These are phyloP conservation scores for Exophiala spinifera DNA, from an alignment of 2,329 filamentous ascomycete species.

Conservation along the genomic window DNA sequence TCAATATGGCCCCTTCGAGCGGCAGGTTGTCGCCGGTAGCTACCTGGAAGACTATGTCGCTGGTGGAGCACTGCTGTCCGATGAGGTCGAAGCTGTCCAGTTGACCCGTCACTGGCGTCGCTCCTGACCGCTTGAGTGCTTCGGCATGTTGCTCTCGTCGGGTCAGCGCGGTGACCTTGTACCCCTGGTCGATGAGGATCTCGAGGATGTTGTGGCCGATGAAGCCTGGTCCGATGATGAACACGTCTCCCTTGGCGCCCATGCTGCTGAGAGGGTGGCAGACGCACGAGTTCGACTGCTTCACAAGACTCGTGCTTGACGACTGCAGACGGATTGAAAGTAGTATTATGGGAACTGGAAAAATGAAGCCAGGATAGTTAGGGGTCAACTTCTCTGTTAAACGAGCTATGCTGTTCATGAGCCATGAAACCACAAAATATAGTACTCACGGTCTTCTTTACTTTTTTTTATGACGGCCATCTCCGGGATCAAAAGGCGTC, in stretches of 20 bases:
- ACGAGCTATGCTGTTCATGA: too few species aligned
- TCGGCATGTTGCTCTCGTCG: slow-evolving; percentile 17
- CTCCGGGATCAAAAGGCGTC: too few species aligned
- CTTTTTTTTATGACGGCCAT: too few species aligned
- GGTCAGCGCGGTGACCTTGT: slow-evolving; percentile 41
- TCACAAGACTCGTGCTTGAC: too few species aligned
- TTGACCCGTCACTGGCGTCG: slow-evolving; percentile 38
- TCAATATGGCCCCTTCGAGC: slow-evolving; percentile 44
- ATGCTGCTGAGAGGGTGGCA: too few species aligned
- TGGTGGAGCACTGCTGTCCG: slow-evolving; percentile 34
- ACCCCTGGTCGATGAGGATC: slow-evolving; percentile 42
- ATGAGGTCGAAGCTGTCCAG: slow-evolving; percentile 43
- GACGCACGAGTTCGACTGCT: too few species aligned
- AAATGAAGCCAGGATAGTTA: too few species aligned
- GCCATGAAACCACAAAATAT: too few species aligned
- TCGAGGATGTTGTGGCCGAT: slow-evolving; percentile 47
- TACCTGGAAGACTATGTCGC: slow-evolving; percentile 48
- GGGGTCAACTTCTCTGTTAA: too few species aligned
- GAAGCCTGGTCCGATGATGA: slow-evolving; percentile 23
- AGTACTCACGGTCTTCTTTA: too few species aligned
- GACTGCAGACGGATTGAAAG: too few species aligned
- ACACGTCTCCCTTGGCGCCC: slow-evolving; percentile 8
- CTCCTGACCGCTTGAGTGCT: slow-evolving; percentile 32
- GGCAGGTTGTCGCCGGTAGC: slow-evolving; percentile 50
- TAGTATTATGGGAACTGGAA: too few species aligned